Base-by-base conservation (phyloP, 2,329 filamentous ascomycete genomes). In the Talaromyces albobiverticillius region DNA sequence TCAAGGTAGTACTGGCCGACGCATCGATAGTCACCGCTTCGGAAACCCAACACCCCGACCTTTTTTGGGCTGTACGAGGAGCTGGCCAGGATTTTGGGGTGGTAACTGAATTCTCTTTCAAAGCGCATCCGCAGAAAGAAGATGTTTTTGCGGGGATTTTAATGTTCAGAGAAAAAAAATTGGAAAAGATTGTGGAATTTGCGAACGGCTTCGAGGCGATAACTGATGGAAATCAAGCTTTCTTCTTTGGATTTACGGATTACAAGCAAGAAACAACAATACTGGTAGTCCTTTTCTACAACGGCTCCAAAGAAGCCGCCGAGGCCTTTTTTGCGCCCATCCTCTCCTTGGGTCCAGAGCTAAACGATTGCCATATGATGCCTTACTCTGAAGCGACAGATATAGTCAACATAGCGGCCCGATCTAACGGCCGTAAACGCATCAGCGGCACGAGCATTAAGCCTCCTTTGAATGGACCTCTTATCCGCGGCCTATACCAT, bases 241-340 rank as follows among this genome's bases (percentile, higher is more conserved):
- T 85, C 80, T 67, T 72, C 76, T 54, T 67, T 76, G n/a, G 87
- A 83, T 86, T 38, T 79, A 86, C 68, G 84, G 83, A 70, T 79
- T 83, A 63, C 81, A 87, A 62, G 80, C 78, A 0, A 86, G 86
- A 61, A 81, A 76, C 11, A 61, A 85, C 40, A 80, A 78, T 20
- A 59, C 81, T 0, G 67, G 67, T 2, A 61, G 60, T 2, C 55
- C 84, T 16, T 72, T 71, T 2, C 58, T 71, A 18, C 55, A 72
- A 74, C 41, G 73, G 74, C 16, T 63, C 62, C 8, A 64, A 65
- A 11, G 63, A 67, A 6, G 67, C 74, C 38, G 76, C 66, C 1
- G 58, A 70, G 26, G 48, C 60, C 18, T 65, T 67, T 20, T 79
- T 70, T 55, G 64, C 67, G 5, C 61, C 64, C 1, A 53, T 79